phyloP scores from a whole-genome alignment of 495 filamentous ascomycete species.

The Lentithecium fluviatile region DNA sequence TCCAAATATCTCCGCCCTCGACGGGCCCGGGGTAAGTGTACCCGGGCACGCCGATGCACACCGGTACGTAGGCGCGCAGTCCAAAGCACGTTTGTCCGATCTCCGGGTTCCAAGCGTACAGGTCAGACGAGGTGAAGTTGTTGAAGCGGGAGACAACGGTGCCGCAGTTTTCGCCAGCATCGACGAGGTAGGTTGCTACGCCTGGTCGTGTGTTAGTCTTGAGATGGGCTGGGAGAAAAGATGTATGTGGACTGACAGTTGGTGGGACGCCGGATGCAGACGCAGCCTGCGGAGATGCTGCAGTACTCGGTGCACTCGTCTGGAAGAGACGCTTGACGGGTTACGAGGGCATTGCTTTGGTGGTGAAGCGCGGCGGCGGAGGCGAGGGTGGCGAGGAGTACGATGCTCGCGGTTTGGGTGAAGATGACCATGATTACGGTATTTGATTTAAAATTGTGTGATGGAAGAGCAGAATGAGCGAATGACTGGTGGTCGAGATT shows the following conservation, averaged over 20 bases:
- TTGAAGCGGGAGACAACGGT: constrained; percentile 21
- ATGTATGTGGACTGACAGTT: constrained; percentile 13
- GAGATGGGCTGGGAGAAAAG: neutral
- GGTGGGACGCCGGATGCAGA: constrained; percentile 23
- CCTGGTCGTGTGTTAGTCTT: constrained; percentile 5
- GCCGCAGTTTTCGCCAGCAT: constrained; percentile 25
- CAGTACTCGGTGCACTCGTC: constrained; percentile 16
- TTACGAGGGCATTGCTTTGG: neutral
- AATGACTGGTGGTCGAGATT: neutral
- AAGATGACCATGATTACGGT: constrained; percentile 16
- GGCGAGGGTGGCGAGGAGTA: neutral
- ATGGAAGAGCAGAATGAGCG: neutral
- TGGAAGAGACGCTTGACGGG: constrained; percentile 13
- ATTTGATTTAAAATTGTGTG: neutral
- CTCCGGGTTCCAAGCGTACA: constrained; percentile 27
- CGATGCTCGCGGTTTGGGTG: constrained; percentile 1
- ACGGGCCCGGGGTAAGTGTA: constrained; percentile 21
- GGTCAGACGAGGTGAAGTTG: constrained; percentile 23
- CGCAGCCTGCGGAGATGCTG: constrained; percentile 19
- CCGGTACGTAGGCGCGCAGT: constrained; percentile 21
- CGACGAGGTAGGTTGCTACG: constrained; percentile 21
- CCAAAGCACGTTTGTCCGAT: constrained; percentile 17
- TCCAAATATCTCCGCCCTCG: constrained; percentile 14
- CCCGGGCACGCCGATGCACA: constrained; percentile 21
- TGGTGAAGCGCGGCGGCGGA: neutral